Evolutionary conservation across 2,329 filamentous ascomycete species (phyloP).

Genomic region (Sporothrix brunneoviolacea): DNA sequence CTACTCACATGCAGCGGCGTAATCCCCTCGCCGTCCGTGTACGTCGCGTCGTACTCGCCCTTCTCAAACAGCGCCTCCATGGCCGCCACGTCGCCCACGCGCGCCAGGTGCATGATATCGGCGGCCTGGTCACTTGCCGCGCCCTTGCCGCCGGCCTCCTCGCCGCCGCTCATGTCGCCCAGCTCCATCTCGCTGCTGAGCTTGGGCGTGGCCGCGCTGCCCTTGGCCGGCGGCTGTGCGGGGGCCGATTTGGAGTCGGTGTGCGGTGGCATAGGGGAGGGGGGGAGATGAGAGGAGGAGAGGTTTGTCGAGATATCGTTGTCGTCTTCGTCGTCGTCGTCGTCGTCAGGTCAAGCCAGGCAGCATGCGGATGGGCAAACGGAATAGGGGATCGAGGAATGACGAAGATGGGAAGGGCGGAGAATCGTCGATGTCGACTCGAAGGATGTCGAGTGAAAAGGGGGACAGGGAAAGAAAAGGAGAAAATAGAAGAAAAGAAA

Average conservation of each 20-base stretch:
- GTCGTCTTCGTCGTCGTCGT: no score
- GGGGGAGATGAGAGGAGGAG: neutral
- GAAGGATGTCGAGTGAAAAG: no score
- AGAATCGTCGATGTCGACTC: no score
- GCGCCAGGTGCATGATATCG: slow-evolving; percentile 93
- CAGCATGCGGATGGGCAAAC: no score
- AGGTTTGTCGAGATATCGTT: no score
- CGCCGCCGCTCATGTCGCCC: slow-evolving; percentile 32
- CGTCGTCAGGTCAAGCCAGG: no score
- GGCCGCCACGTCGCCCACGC: slow-evolving; percentile 74
- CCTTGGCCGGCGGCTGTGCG: slow-evolving; percentile 50
- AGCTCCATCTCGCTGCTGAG: slow-evolving; percentile 52
- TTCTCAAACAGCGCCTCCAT: slow-evolving; percentile 88
- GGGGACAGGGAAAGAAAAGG: no score
- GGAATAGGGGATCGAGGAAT: no score
- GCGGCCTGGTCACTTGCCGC: slow-evolving; percentile 38
- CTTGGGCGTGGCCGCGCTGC: slow-evolving; percentile 45
- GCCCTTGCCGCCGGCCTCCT: slow-evolving; percentile 12
- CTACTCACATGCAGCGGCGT: slow-evolving; percentile 82
- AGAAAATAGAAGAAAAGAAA: no score
- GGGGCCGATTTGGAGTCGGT: slow-evolving; percentile 25
- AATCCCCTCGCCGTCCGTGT: slow-evolving; percentile 85
- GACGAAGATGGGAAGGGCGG: no score
- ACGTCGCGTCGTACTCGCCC: slow-evolving; percentile 74
- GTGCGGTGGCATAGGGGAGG: slow-evolving; percentile 21